Evolutionary conservation across 1,284 basidiomycete species (phyloP), one percentile per base, ranked within the genome.

Genomic region (Marasmius tenuissimus): DNA sequence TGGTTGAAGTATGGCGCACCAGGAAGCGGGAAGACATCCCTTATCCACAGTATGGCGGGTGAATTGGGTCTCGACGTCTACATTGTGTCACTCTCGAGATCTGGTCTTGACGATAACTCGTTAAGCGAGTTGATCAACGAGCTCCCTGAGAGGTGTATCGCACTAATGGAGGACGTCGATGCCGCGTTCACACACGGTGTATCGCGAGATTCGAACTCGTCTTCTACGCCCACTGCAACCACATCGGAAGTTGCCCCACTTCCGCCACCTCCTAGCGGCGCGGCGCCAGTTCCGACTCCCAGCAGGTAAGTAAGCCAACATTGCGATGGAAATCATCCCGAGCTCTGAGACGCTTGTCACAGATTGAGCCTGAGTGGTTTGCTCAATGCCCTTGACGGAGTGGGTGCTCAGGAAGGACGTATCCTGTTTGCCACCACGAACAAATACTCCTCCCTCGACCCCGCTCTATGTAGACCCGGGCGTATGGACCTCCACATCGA

Each of bases 161-260:
- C 89, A 0, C 76, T 94, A 20, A 89, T 94, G 82, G 92, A 94
- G 73, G 92, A 92, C 68, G 87, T 92, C 61, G 90, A 92, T 64
- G 89, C 86, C 4, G 88, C 88, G 0, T 89, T 91, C 72, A 82
- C 82, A 40, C 81, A 82, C 59, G 79, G 79, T 34, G 67, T 90
- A 40, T 85, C 78, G 60, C 85, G 86, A 18, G 78, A 80, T 56
- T 65, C 63, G n/a, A 51, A 65, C 16, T n/a, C 45, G 16, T 47
- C 27, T 49, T n/a, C 35, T 10, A 12, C 52, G 14, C 14, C 52
- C n/a, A 12, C 16, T 14, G 9, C 33, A 1, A 18, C 10, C 11
- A 54, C n/a, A 2, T 34, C 52, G 16, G 52, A 16, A 12, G 14
- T 5, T 9, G 14, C 18, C 14, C 11, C 35, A 14, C n/a, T n/a